Evolutionary conservation across 169 alveolate species (phyloP), one percentile per base, ranked within the genome.

Genomic region (Eimeria brunetti): DNA sequence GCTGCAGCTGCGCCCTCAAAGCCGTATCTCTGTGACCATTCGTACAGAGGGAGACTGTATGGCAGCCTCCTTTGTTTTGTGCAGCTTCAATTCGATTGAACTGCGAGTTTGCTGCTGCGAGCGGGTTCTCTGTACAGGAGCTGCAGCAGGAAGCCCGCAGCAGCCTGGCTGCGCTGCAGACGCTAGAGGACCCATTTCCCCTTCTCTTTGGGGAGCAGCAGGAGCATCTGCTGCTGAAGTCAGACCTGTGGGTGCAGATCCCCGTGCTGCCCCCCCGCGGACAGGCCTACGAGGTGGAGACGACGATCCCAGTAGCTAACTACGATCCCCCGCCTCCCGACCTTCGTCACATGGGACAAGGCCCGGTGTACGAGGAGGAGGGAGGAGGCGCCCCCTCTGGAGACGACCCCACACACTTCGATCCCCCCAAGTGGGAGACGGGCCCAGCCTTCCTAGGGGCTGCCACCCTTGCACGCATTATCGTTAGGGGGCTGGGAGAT

Each of bases 121-220:
- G 46, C 12, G 38, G 44, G 49, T 24, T 36, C 78, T 27, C 49
- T 44, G 76, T 60, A 18, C 94, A 86, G 73, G 96, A 94, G 90
- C 96, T 94, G 89, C 96, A 94, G 64, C 91, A 84, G 62, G 89
- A 78, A 71, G 96, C 96, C 11, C 94, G 90, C 41, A 56, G 83
- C 84, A 94, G 94, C 75, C 58, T 94, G 90, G 58, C 76, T 44
- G 90, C 94, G 27, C 38, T 94, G 89, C 83, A 94, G 60, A 16
- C 62, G 27, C 94, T 73, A 56, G 89, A 69, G 5, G 96, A 94
- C n/a, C 94, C 96, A 3, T 94, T 84, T 49, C 30, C 60, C 38
- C 71, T 62, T 24, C 84, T 94, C 8, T 94, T 94, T 38, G 96
- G 90, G 27, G 90, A 86, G 46, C 93, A 86, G 83, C 93, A 86